Evolutionary conservation across 129 eudicot species (phyloP).

Genomic region (Cynara cardunculus): DNA sequence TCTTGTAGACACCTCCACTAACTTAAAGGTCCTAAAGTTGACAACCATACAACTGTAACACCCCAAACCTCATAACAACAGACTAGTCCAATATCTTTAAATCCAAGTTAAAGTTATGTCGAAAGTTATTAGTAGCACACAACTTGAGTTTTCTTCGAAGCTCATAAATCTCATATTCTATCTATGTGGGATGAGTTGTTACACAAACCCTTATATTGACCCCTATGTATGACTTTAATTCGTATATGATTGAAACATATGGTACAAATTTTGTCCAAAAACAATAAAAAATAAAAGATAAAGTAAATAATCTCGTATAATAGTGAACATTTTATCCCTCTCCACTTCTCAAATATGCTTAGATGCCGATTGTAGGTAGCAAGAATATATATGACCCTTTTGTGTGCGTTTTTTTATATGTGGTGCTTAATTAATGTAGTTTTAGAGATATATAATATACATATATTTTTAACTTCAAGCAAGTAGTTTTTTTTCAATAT

Average conservation of each 20-base stretch:
- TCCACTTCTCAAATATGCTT: slow-evolving; percentile 13
- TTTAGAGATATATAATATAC: not conserved
- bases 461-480: not conserved
- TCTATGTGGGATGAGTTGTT: too few relatives aligned
- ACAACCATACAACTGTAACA: too few relatives aligned
- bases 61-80: too few relatives aligned
- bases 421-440: slow-evolving; percentile 20
- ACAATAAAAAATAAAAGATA: not conserved
- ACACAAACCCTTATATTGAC: too few relatives aligned
- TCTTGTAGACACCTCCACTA: too few relatives aligned
- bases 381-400: slow-evolving; percentile 13
- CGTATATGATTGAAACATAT: not conserved
- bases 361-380: slow-evolving; percentile 24
- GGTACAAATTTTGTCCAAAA: not conserved
- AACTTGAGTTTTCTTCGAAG: too few relatives aligned
- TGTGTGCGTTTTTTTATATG: slow-evolving; percentile 3
- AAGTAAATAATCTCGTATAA: slow-evolving; percentile 12
- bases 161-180: too few relatives aligned
- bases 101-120: too few relatives aligned
- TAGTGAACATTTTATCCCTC: slow-evolving; percentile 5
- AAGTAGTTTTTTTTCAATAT: not conserved
- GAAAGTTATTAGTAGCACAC: too few relatives aligned
- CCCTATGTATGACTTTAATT: too few relatives aligned
- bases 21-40: too few relatives aligned
- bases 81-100: too few relatives aligned